Evolutionary conservation across 176 grass and related monocot genomes (phyloP).

Genomic region (Carex myosuroides): DNA sequence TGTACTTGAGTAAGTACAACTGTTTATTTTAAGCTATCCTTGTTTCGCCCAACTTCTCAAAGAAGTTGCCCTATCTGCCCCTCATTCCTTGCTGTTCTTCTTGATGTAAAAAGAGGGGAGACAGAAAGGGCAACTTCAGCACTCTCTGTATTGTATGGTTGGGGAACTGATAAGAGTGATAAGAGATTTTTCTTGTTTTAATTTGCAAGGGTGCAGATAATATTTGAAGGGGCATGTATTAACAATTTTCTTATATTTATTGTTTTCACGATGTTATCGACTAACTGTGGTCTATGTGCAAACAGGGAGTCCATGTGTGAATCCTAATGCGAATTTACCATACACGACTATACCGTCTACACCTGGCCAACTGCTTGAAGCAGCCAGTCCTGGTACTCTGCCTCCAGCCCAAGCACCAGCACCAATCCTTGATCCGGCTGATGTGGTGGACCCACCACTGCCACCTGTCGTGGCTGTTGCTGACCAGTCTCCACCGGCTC

Average conservation of each 20-base stretch:
- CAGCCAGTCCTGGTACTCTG: conserved; percentile 35
- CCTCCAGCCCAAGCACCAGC: conserved; percentile 57
- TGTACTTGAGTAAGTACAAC: conserved; percentile 56
- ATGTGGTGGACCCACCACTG: conserved; percentile 69
- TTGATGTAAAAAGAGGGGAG: not conserved
- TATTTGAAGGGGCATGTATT: not conserved
- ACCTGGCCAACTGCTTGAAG: conserved; percentile 42
- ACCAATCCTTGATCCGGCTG: conserved; percentile 49
- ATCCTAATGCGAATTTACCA: conserved; percentile 41
- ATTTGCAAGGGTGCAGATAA: not conserved
- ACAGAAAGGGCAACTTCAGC: not conserved
- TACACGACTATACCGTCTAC: conserved; percentile 54
- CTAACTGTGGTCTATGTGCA: not conserved
- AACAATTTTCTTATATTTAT: not conserved
- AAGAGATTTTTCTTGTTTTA: not conserved
- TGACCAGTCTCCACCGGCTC: conserved; percentile 12
- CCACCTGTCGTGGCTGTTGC: conserved; percentile 39
- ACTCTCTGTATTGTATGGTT: not conserved
- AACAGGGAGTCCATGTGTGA: conserved; percentile 75
- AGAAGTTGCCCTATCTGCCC: not conserved
- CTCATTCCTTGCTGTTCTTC: not conserved
- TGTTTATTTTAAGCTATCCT: not conserved
- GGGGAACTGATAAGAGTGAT: not conserved
- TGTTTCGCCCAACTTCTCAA: not conserved
- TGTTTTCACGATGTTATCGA: not conserved